A percentile compares a stretch with the other conserved stretches of the same genome.
phyloP scores from a whole-genome alignment of 2,329 filamentous ascomycete species.

The Sordariomycetes sp. region DNA sequence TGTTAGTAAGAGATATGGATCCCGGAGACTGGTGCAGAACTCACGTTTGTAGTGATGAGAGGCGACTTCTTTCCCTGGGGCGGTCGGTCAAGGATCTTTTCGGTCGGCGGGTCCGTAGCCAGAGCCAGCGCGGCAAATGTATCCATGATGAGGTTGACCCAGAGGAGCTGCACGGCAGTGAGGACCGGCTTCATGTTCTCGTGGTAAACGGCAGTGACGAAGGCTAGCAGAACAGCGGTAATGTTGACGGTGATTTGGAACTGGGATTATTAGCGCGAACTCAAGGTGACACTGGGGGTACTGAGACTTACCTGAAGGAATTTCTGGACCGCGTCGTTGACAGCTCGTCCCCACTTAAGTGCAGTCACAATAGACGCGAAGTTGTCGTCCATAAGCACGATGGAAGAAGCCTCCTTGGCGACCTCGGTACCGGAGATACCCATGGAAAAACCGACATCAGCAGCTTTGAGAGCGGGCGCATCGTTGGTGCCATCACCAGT shows the following conservation, averaged over 20 bases:
- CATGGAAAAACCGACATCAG: slow-evolving; percentile 51
- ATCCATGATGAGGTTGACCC: slow-evolving; percentile 60
- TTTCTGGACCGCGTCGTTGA: slow-evolving; percentile 56
- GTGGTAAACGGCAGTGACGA: slow-evolving; percentile 47
- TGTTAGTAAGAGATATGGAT: background rate
- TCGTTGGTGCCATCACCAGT: slow-evolving; percentile 53
- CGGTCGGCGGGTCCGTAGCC: slow-evolving; percentile 47
- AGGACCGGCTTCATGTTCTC: slow-evolving; percentile 43
- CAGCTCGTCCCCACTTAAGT: slow-evolving; percentile 54
- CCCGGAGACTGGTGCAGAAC: background rate
- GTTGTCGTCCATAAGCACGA: slow-evolving; percentile 49
- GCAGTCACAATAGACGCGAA: slow-evolving; percentile 51
- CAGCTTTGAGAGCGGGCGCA: slow-evolving; percentile 44
- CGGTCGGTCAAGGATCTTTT: slow-evolving; percentile 34
- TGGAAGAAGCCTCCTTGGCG: slow-evolving; percentile 48
- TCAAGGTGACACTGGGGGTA: background rate
- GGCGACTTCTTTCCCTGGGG: slow-evolving; percentile 51
- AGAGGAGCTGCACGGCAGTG: slow-evolving; percentile 52
- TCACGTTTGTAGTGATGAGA: slow-evolving; percentile 48
- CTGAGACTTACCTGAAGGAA: slow-evolving; percentile 35
- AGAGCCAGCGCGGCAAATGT: slow-evolving; percentile 53
- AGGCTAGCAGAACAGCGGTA: slow-evolving; percentile 51
- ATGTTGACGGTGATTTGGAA: slow-evolving; percentile 61
- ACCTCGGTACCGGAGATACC: slow-evolving; percentile 48
- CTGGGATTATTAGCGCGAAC: slow-evolving; percentile 8